phyloP scores from a whole-genome alignment of 768 basidiomycete species.

The Russula abietina region DNA sequence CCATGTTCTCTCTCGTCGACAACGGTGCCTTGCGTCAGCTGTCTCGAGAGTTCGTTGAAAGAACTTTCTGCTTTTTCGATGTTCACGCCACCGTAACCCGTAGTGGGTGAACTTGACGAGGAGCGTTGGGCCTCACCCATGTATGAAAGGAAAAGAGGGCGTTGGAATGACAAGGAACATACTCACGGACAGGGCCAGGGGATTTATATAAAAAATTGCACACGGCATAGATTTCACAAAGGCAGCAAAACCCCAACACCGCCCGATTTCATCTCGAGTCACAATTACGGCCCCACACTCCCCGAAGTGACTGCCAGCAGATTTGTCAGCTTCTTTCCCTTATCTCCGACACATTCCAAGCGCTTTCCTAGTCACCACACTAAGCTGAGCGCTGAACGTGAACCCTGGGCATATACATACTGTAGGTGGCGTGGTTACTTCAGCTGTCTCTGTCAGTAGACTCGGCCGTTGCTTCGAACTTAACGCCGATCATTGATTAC shows the following conservation, averaged over 20 bases:
- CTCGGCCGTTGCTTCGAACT: background rate
- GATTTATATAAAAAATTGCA: background rate
- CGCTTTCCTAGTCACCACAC: background rate
- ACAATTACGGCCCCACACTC: background rate
- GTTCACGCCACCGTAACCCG: conserved; percentile 4
- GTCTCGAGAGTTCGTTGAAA: conserved; percentile 21
- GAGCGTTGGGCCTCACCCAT: conserved; percentile 10
- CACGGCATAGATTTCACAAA: background rate
- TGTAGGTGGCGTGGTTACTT: too few species aligned
- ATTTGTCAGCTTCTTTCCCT: background rate
- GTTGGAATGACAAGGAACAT: background rate
- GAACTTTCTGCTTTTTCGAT: conserved; percentile 12
- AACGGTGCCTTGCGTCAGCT: conserved; percentile 18
- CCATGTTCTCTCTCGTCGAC: background rate
- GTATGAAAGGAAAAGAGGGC: background rate
- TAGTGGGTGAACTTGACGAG: background rate
- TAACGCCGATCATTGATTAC: background rate
- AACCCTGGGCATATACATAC: too few species aligned
- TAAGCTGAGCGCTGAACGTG: too few species aligned
- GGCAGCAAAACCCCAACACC: background rate
- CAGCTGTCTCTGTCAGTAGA: too few species aligned
- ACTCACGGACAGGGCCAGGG: background rate
- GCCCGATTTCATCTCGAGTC: conserved; percentile 6
- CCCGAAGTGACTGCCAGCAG: background rate
- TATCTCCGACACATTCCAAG: background rate